Conservation (phyloP, 371 early-diverging fungal species). For the Fennellomyces sp. region DNA sequence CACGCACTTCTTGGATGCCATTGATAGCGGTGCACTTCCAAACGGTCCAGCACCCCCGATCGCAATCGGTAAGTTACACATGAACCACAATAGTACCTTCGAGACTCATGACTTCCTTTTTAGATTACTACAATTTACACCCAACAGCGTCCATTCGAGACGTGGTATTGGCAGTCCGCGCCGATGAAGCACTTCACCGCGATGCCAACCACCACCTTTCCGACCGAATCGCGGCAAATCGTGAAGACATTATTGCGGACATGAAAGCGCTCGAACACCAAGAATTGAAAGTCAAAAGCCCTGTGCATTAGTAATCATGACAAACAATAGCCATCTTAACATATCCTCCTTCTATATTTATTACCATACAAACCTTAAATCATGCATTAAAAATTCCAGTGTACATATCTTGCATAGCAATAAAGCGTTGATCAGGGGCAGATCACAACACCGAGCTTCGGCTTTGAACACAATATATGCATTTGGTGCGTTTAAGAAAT, state of each 20-base stretch:
- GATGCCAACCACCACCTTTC: constrained; percentile 93
- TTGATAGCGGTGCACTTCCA: constrained; percentile 76
- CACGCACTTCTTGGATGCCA: constrained; percentile 87
- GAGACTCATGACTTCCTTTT: neutral
- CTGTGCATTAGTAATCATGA: neutral
- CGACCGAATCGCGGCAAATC: constrained; percentile 42
- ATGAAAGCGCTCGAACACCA: neutral
- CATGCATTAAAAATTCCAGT: no score
- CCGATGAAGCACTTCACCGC: constrained; percentile 95
- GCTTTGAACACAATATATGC: neutral
- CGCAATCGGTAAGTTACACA: constrained; percentile 57
- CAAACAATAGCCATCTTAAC: neutral
- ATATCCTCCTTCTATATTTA: neutral
- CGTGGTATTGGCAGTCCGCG: constrained; percentile 93
- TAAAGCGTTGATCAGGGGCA: no score
- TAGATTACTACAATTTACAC: constrained; percentile 89
- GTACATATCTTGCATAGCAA: no score
- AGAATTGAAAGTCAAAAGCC: neutral
- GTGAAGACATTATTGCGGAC: constrained; percentile 12
- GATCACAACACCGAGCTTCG: no score
- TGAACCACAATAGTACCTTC: neutral
- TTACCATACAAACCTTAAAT: no score
- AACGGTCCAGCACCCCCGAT: constrained; percentile 75
- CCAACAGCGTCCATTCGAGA: constrained; percentile 86
- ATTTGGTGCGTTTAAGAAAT: no score